Conservation (phyloP, 352 stramenopile species). For the Phytopythium chamaehyphon region DNA sequence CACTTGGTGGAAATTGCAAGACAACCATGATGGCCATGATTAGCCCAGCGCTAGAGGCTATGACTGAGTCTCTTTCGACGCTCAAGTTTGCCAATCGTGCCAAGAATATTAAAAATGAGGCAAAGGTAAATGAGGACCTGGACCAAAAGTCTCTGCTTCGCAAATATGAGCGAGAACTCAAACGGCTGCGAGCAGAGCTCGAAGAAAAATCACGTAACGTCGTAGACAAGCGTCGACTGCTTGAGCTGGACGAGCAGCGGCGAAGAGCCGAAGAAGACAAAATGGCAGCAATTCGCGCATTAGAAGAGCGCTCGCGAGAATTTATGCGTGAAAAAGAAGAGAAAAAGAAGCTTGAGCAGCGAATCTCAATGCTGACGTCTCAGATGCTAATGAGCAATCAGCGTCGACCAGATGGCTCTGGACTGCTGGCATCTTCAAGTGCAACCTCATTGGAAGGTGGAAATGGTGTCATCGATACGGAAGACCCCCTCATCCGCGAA, state of each 20-base stretch:
- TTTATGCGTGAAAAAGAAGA: conserved; percentile 96
- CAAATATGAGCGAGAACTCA: conserved; percentile 95
- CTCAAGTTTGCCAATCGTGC: conserved; percentile 93
- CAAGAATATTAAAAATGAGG: conserved; percentile 92
- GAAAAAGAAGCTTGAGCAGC: conserved; percentile 93
- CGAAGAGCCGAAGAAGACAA: conserved; percentile 92
- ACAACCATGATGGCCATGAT: conserved; percentile 97
- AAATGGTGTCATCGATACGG: conserved; percentile 39
- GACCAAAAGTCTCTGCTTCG: conserved; percentile 91
- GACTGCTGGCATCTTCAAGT: conserved; percentile 8
- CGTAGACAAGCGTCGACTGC: conserved; percentile 89
- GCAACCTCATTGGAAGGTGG: conserved; percentile 10
- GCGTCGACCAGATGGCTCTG: conserved; percentile 14
- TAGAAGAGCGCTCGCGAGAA: conserved; percentile 88
- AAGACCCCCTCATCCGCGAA: conserved; percentile 76
- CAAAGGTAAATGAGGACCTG: conserved; percentile 89
- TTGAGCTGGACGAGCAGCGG: conserved; percentile 89
- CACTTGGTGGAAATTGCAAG: conserved; percentile 91
- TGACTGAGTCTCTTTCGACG: conserved; percentile 91
- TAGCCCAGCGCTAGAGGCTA: conserved; percentile 84
- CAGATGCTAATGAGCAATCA: conserved; percentile 91
- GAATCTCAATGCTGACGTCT: conserved; percentile 88
- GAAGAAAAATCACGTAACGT: conserved; percentile 92
- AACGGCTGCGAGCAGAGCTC: conserved; percentile 88
- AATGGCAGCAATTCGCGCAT: conserved; percentile 90